phyloP scores from a whole-genome alignment of 164 flowering plant genomes.

The Tetracentron sinense region DNA sequence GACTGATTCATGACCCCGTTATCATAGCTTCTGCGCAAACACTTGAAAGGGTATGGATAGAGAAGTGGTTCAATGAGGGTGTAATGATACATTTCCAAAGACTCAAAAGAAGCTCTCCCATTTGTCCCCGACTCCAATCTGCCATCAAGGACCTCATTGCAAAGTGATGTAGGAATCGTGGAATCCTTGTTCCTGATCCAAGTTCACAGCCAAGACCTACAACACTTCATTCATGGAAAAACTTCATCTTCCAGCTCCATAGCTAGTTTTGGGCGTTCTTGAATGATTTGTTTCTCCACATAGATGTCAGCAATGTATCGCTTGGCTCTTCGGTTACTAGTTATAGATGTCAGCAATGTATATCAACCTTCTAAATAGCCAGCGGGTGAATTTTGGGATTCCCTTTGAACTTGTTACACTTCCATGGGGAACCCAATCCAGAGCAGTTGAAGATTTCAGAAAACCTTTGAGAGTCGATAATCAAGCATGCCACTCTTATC shows the following conservation, averaged over 20 bases:
- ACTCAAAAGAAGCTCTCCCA: conserved; percentile 44
- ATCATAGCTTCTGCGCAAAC: conserved; percentile 81
- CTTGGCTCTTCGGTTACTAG: conserved; percentile 44
- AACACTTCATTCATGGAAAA: conserved; percentile 10
- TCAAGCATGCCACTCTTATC: conserved; percentile 25
- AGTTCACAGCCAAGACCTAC: conserved; percentile 18
- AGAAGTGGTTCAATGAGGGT: conserved; percentile 85
- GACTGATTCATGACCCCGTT: conserved; percentile 82
- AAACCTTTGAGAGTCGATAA: conserved; percentile 25
- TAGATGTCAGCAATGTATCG: conserved; percentile 54
- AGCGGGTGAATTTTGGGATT: no score
- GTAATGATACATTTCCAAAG: conserved; percentile 69
- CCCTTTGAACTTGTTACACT: conserved; percentile 35
- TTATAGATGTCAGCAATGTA: no score
- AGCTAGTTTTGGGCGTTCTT: conserved; percentile 50
- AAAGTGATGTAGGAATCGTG: conserved; percentile 53
- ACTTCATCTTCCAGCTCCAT: conserved; percentile 21
- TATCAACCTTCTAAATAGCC: conserved; percentile 23
- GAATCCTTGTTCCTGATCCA: conserved; percentile 24
- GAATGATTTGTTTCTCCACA: conserved; percentile 40
- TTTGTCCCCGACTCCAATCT: conserved; percentile 44
- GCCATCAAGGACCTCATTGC: conserved; percentile 52
- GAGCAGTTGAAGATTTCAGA: conserved; percentile 42
- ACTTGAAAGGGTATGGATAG: conserved; percentile 72
- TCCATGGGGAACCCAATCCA: conserved; percentile 51